A percentile compares a stretch with the other conserved stretches of the same genome.
phyloP scores from a whole-genome alignment of 1,284 basidiomycete species.

The Heterobasidion occidentale region DNA sequence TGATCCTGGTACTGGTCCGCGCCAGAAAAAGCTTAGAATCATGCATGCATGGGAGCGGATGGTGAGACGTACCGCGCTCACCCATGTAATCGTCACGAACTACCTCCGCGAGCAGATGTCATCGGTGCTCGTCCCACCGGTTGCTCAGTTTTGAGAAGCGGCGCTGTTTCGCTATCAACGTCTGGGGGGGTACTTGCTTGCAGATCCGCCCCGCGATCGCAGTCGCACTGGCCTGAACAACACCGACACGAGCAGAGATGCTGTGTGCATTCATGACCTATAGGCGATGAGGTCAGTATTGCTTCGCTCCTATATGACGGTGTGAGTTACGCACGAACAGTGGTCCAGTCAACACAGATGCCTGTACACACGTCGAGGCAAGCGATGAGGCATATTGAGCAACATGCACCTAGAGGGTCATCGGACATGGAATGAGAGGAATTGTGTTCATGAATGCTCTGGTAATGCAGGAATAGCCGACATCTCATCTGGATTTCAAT shows the following conservation, averaged over 20 bases:
- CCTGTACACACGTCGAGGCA: slow-evolving; percentile 12
- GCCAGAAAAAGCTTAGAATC: too few species aligned
- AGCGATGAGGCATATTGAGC: slow-evolving; percentile 7
- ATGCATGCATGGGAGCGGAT: too few species aligned
- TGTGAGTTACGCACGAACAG: slow-evolving; percentile 12
- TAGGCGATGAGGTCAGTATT: background rate
- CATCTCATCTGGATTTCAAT: background rate
- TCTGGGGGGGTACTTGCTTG: background rate
- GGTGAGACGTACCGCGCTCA: too few species aligned
- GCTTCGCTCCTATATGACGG: background rate
- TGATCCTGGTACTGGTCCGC: too few species aligned
- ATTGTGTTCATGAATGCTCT: background rate
- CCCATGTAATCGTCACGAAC: too few species aligned
- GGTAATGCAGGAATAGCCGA: background rate
- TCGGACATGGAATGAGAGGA: slow-evolving; percentile 11
- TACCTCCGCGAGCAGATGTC: background rate
- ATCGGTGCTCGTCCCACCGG: background rate
- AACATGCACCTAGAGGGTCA: slow-evolving; percentile 11
- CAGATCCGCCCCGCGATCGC: background rate
- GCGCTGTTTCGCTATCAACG: background rate
- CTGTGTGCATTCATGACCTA: slow-evolving; percentile 9
- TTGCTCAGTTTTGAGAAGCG: background rate
- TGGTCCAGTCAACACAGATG: slow-evolving; percentile 15
- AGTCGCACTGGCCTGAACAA: background rate
- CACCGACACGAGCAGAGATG: slow-evolving; percentile 2